phyloP scores from a whole-genome alignment of 805 yeast species.

The Starmerella stellata region DNA sequence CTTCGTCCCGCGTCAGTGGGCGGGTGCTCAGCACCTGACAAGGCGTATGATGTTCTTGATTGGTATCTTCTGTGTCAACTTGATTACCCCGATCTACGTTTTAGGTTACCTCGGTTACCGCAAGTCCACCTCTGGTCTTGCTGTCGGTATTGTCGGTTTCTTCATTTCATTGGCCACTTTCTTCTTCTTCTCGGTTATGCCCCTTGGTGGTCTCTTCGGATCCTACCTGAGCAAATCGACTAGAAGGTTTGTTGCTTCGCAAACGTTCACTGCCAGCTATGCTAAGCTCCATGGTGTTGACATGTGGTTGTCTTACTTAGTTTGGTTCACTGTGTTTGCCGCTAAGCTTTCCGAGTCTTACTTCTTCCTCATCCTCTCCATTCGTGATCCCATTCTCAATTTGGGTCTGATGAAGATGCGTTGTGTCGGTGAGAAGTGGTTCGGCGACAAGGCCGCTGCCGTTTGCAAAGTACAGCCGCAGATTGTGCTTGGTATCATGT shows the following conservation, averaged over 20 bases:
- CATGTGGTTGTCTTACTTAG: conserved; percentile 86
- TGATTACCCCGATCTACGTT: conserved; percentile 74
- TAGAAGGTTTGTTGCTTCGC: conserved; percentile 80
- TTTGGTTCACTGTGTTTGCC: conserved; percentile 77
- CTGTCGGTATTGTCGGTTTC: conserved; percentile 72
- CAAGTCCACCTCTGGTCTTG: conserved; percentile 49
- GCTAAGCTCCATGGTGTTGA: conserved; percentile 67
- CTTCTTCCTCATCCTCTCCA: conserved; percentile 69
- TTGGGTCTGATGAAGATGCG: conserved; percentile 74
- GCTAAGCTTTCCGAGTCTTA: conserved; percentile 86
- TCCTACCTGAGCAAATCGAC: conserved; percentile 74
- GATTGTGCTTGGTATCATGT: conserved; percentile 83
- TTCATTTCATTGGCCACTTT: conserved; percentile 72
- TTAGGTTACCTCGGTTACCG: conserved; percentile 55
- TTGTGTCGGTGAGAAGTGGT: conserved; percentile 92
- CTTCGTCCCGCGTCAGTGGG: conserved; percentile 96
- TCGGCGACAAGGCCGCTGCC: conserved; percentile 31
- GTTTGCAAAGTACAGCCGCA: conserved; percentile 76
- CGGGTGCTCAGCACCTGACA: conserved; percentile 92
- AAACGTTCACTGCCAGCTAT: conserved; percentile 87
- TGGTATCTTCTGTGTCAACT: conserved; percentile 46
- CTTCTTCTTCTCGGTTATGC: conserved; percentile 81
- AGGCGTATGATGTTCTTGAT: conserved; percentile 69
- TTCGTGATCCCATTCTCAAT: conserved; percentile 88
- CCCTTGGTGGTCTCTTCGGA: conserved; percentile 89